phyloP scores from a whole-genome alignment of 306 rosid genomes.

The Cucumis hystrix region DNA sequence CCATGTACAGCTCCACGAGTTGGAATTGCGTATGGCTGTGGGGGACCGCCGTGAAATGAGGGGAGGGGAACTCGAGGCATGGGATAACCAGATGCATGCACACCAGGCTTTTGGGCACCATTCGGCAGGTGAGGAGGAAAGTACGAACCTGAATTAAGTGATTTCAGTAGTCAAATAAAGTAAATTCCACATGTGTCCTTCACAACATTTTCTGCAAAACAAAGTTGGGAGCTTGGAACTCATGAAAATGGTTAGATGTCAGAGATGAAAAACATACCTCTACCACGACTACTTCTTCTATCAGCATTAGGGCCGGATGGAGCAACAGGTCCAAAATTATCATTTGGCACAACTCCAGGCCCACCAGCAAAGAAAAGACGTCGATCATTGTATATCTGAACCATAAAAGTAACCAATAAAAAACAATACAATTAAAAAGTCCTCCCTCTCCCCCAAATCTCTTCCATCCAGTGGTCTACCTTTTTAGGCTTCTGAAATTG shows the following conservation, averaged over 20 bases:
- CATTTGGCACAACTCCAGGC: constrained; percentile 72
- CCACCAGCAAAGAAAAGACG: constrained; percentile 89
- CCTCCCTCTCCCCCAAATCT: background rate
- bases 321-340: constrained; percentile 49
- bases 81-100: constrained; percentile 83
- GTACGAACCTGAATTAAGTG: constrained; percentile 51
- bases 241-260: background rate
- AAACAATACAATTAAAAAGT: background rate
- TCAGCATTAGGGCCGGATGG: constrained; percentile 52
- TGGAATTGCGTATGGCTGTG: constrained; percentile 98
- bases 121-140: constrained; percentile 80
- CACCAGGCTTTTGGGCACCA: constrained; percentile 84
- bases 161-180: background rate
- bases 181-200: background rate
- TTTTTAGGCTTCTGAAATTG: constrained; percentile 98
- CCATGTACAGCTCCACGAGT: constrained; percentile 96
- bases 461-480: constrained; percentile 21
- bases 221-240: background rate
- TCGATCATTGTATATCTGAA: constrained; percentile 84
- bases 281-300: constrained; percentile 67
- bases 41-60: constrained; percentile 77
- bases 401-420: background rate
- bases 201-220: background rate
- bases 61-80: constrained; percentile 76
- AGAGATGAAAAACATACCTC: constrained; percentile 47